phyloP scores from a whole-genome alignment of 2,329 filamentous ascomycete species.

The Fonsecaea pedrosoi region DNA sequence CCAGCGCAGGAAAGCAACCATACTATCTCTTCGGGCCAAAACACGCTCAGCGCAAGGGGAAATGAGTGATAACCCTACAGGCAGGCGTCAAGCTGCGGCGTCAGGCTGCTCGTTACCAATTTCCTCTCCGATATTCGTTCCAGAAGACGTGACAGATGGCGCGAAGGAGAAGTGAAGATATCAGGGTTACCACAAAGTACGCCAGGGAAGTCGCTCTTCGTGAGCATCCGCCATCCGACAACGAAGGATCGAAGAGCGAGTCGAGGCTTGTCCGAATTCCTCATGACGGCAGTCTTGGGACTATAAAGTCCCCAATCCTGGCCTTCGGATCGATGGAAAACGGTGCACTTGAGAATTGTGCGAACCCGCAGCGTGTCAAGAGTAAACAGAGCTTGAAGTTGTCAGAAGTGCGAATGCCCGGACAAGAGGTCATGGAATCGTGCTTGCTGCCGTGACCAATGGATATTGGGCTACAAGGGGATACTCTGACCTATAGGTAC shows the following conservation, averaged over 20 bases:
- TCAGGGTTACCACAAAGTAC: neutral
- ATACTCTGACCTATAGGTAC: neutral
- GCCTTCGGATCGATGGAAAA: neutral
- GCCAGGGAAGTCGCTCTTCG: neutral
- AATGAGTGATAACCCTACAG: neutral
- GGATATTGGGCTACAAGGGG: neutral
- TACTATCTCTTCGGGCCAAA: neutral
- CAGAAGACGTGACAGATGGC: neutral
- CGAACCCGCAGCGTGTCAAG: neutral
- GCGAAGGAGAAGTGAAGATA: neutral
- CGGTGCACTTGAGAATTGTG: neutral
- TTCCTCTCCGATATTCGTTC: neutral
- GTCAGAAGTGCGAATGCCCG: neutral
- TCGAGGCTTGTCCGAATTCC: neutral
- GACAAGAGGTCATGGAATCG: neutral
- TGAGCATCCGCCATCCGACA: neutral
- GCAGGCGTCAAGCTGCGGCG: neutral
- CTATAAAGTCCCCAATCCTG: neutral
- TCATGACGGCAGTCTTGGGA: neutral
- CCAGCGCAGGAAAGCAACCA: constrained; percentile 13
- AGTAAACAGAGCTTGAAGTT: neutral
- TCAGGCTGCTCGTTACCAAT: neutral
- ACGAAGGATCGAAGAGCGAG: neutral
- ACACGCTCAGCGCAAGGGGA: neutral
- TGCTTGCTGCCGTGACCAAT: neutral